Evolutionary conservation across 495 filamentous ascomycete species (phyloP).

Genomic region (Trichocladium uniseriatum): DNA sequence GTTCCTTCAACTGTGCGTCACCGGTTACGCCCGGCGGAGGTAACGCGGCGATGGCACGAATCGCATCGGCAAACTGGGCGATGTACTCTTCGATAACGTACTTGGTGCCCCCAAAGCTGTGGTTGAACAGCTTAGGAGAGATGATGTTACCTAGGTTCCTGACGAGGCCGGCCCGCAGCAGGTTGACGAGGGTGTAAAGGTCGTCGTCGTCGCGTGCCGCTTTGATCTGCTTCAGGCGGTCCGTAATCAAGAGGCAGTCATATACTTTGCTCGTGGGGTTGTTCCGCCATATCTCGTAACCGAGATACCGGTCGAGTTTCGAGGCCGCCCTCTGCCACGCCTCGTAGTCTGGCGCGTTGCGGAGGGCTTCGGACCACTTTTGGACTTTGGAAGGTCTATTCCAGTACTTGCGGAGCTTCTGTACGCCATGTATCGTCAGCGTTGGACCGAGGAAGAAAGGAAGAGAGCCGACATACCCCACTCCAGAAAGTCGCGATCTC

Average conservation of each 20-base stretch:
- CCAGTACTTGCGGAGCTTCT: slow-evolving; percentile 37
- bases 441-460: background rate
- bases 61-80: slow-evolving; percentile 66
- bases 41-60: slow-evolving; percentile 66
- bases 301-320: slow-evolving; percentile 66
- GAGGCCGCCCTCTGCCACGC: slow-evolving; percentile 78
- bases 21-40: slow-evolving; percentile 41
- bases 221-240: slow-evolving; percentile 62
- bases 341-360: slow-evolving; percentile 58
- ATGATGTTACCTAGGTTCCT: slow-evolving; percentile 90
- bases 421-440: background rate
- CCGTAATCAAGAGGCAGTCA: slow-evolving; percentile 79
- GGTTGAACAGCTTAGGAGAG: slow-evolving; percentile 70
- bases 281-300: slow-evolving; percentile 77
- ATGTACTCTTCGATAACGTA: slow-evolving; percentile 87
- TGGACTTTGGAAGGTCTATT: slow-evolving; percentile 44
- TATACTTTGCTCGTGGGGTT: slow-evolving; percentile 75
- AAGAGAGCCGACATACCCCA: slow-evolving; percentile 36
- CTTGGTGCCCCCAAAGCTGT: slow-evolving; percentile 83
- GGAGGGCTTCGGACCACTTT: slow-evolving; percentile 48
- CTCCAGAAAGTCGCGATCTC: slow-evolving; percentile 45
- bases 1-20: background rate
- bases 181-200: slow-evolving; percentile 61
- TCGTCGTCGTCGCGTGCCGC: slow-evolving; percentile 69
- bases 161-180: slow-evolving; percentile 78